Evolutionary conservation across 2,329 filamentous ascomycete genomes (phyloP).

Genomic region (Monosporascus cannonballus): DNA sequence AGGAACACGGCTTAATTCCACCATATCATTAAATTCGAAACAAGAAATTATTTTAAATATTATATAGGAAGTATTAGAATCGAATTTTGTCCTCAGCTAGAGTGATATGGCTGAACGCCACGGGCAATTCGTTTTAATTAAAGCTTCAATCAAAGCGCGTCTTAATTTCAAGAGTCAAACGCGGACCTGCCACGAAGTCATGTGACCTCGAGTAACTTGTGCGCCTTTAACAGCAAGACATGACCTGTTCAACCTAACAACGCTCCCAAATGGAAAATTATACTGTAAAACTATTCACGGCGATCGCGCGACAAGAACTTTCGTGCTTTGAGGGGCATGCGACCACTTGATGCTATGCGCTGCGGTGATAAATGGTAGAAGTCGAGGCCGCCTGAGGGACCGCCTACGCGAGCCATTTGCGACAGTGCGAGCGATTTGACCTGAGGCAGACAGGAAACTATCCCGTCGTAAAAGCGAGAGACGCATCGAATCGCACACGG

Average conservation of each 20-base stretch:
- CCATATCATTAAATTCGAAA: not conserved
- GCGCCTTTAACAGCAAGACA: not conserved
- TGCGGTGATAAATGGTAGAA: not conserved
- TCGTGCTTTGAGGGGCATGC: not conserved
- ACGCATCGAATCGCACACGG: not conserved
- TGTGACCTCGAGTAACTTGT: not conserved
- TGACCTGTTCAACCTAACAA: not conserved
- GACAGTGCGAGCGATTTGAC: not conserved
- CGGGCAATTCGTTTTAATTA: not conserved
- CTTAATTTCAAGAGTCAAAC: not conserved
- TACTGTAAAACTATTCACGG: not conserved
- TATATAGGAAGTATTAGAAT: not conserved
- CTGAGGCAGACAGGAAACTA: not conserved
- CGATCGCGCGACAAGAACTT: not conserved
- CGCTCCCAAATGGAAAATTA: not conserved
- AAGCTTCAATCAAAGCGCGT: not conserved
- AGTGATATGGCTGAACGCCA: not conserved
- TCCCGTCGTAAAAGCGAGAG: not conserved
- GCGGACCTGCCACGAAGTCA: not conserved
- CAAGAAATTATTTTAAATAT: not conserved
- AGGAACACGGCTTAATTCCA: not conserved
- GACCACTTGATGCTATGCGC: not conserved
- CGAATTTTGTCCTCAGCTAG: too few relatives aligned
- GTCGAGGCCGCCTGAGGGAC: not conserved
- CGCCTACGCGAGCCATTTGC: not conserved